Conservation (phyloP, 2,329 filamentous ascomycete species). For the Alternaria gansuensis region DNA sequence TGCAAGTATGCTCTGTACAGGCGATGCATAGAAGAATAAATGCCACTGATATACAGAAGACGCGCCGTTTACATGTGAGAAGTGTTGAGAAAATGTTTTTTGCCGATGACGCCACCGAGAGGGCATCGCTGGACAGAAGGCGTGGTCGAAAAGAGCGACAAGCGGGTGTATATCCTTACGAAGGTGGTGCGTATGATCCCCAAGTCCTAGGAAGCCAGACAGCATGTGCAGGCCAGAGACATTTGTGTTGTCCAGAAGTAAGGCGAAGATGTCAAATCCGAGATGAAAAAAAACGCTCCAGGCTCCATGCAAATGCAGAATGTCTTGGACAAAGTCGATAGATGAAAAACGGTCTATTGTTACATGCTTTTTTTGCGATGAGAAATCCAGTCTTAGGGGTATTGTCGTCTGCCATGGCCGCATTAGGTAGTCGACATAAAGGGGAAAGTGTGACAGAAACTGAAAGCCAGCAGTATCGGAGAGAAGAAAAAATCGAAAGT, state of each 20-base stretch:
- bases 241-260: slow-evolving; percentile 10
- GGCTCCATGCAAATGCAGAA: slow-evolving; percentile 37
- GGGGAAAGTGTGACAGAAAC: slow-evolving; percentile 26
- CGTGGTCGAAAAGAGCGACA: slow-evolving; percentile 4
- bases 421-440: slow-evolving; percentile 36
- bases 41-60: slow-evolving; percentile 8
- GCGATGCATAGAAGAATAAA: slow-evolving; percentile 34
- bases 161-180: neutral
- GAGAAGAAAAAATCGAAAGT: slow-evolving; percentile 18
- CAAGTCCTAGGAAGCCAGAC: neutral
- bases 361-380: slow-evolving; percentile 42
- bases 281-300: slow-evolving; percentile 27
- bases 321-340: slow-evolving; percentile 23
- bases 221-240: slow-evolving; percentile 4
- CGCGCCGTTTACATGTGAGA: slow-evolving; percentile 25
- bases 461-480: slow-evolving; percentile 32
- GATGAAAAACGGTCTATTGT: slow-evolving; percentile 41
- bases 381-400: slow-evolving; percentile 32
- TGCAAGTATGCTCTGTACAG: slow-evolving; percentile 30
- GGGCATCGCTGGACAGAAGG: slow-evolving; percentile 7
- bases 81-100: slow-evolving; percentile 11
- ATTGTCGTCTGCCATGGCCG: slow-evolving; percentile 44
- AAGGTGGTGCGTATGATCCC: neutral
- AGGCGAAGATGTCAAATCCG: slow-evolving; percentile 25
- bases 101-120: slow-evolving; percentile 21